phyloP scores from a whole-genome alignment of 345 rosid species.

The Raphanus raphanistrum region DNA sequence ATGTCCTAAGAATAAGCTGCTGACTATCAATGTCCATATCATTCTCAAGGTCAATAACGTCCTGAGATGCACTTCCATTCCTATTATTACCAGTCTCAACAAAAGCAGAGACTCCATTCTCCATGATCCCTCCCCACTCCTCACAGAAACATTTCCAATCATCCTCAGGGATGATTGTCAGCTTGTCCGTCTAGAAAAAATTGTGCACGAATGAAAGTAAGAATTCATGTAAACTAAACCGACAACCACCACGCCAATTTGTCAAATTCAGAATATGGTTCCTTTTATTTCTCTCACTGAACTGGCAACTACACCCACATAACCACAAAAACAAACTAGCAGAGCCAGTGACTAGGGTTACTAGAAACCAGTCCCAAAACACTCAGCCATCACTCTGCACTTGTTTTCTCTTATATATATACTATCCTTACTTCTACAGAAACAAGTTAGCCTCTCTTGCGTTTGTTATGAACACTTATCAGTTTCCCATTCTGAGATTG shows the following conservation, averaged over 20 bases:
- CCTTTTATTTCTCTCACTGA: conserved; percentile 16
- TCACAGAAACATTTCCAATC: conserved; percentile 94
- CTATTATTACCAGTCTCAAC: conserved; percentile 48
- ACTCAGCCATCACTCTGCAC: neutral
- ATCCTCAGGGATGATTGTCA: conserved; percentile 71
- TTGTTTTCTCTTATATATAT: neutral
- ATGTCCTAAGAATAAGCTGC: conserved; percentile 56
- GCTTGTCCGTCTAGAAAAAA: conserved; percentile 70
- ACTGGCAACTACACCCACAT: neutral
- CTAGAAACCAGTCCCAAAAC: neutral
- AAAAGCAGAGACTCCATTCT: conserved; percentile 66
- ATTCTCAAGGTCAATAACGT: conserved; percentile 44
- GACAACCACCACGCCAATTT: conserved; percentile 9
- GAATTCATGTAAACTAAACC: conserved; percentile 18
- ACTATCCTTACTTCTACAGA: neutral
- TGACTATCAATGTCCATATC: conserved; percentile 54
- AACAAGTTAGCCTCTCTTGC: neutral
- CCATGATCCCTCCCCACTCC: conserved; percentile 83
- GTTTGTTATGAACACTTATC: neutral
- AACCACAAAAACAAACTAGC: neutral
- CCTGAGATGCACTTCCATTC: conserved; percentile 41
- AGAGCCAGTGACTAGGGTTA: neutral
- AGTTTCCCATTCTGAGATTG: conserved; percentile 1
- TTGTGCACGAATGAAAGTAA: conserved; percentile 35
- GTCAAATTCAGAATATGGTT: conserved; percentile 1